These are phyloP conservation scores for Epichloe uncinata DNA, from an alignment of 2,329 filamentous ascomycete genomes.

Conservation along the genomic window DNA sequence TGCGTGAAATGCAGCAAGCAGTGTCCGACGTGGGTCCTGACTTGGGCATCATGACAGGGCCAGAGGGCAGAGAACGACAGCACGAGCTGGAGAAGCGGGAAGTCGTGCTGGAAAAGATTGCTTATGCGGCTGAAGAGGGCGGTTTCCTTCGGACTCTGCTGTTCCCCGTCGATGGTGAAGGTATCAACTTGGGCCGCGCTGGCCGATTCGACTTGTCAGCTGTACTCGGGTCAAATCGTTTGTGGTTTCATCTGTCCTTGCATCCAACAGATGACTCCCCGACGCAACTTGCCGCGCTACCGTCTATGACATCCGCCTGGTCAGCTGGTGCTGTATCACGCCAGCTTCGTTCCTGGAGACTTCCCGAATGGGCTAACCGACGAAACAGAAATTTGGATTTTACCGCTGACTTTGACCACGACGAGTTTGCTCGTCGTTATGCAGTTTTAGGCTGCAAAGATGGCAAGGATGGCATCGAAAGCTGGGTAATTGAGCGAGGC, in stretches of 20 bases:
- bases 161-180: conserved; percentile 63
- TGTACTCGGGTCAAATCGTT: conserved; percentile 68
- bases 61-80: conserved; percentile 58
- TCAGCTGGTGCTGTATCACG: conserved; percentile 85
- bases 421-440: conserved; percentile 83
- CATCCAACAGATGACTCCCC: conserved; percentile 85
- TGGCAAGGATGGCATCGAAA: conserved; percentile 84
- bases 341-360: conserved; percentile 82
- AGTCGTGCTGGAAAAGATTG: conserved; percentile 73
- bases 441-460: conserved; percentile 73
- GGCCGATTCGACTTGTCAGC: conserved; percentile 68
- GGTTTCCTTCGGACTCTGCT: conserved; percentile 72
- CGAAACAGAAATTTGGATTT: conserved; percentile 86
- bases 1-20: conserved; percentile 77
- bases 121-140: conserved; percentile 65
- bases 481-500: conserved; percentile 83
- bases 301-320: conserved; percentile 71
- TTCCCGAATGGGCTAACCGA: conserved; percentile 93
- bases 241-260: conserved; percentile 88
- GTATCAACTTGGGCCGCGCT: conserved; percentile 65
- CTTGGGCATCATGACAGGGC: conserved; percentile 58
- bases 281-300: conserved; percentile 56
- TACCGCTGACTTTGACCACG: conserved; percentile 88
- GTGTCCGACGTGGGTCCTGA: conserved; percentile 66
- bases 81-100: conserved; percentile 72